Base-by-base conservation (phyloP, 306 rosid genomes). In the Vigna unguiculata region DNA sequence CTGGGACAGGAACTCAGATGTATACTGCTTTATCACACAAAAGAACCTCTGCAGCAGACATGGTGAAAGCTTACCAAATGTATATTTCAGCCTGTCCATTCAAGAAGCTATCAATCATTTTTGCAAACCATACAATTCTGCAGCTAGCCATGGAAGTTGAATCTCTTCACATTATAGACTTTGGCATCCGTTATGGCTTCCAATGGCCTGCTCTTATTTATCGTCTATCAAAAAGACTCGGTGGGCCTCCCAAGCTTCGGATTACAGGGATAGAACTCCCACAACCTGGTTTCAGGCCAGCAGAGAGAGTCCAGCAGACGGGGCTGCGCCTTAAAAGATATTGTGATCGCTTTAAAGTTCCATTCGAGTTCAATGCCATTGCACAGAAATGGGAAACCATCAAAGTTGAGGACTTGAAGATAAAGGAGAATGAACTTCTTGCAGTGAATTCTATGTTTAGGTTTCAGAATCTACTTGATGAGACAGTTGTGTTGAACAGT, bases 121-220 rank as follows among this genome's bases (percentile, higher is more conserved):
- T 90, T 46, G 88, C 93, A 71, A 86, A 90, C 71, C 73, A 59
- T n/a, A 83, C 67, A 74, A 88, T 90, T 51, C 15, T 68, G 54
- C 62, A 61, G n/a, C 75, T 58, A n/a, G 86, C 93, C 55, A 82
- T 82, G 80, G 84, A 85, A 24, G 87, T 84, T n/a, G 78, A 75
- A 15, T 58, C 79, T 2, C 90, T 88, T 72, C 96, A 90, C 54
- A 77, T 90, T 67, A 69, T 90, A 28, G 93, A 90, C 66, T 90
- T 90, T 24, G 96, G 96, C 53, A 90, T 90, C 80, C 85, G 83
- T 14, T 90, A 90, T 73, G 96, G 96, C 55, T 90, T 88, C 78
- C 92, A 88, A 34, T 90, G 96, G 96, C 96, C 96, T 57, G 87
- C 83, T 30, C 84, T 90, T 65, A 86, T 90, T 66, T 80, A 71